Evolutionary conservation across 169 alveolate genomes (phyloP), one percentile per base, ranked within the genome.

Genomic region (Ichthyophthirius multifiliis): DNA sequence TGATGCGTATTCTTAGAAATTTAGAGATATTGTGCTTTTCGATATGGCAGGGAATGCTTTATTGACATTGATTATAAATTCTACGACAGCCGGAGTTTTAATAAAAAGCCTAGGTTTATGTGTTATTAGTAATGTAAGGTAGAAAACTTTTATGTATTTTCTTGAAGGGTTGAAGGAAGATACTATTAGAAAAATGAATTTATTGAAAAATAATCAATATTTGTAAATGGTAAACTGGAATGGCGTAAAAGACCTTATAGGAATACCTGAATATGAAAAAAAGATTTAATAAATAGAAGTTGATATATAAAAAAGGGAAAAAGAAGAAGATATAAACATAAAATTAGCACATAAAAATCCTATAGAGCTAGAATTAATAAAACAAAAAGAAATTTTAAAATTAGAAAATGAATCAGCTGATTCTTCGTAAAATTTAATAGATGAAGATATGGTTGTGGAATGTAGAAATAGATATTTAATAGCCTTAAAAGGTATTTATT

Each of bases 11-110:
- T 34, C 63, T 5, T 27, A 45, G 13, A 47, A 77, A 44, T 46
- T 79, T 23, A 71, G 79, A 47, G 88, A 84, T 37, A 62, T 85
- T n/a, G 75, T 80, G 3, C 15, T 85, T 10, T 89, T 85, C 75
- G 91, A 83, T 45, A 77, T 76, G 43, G 79, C 85, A 27, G 91
- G 94, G 9, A 74, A 75, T 44, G 89, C 91, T 10, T 46, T 78
- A 39, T 31, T 87, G 18, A 85, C 94, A 5, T 71, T 89, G 45
- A 30, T 82, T 9, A 76, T 85, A 1, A 85, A 82, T 47, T 90
- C 89, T 10, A 65, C 89, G 5, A 82, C 89, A 15, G 48, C 75
- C 15, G 77, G 82, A 18, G 75, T 74, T 30, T 64, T 88, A 27
- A 71, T 84, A 2, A 67, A 39, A 47, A 62, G 43, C 10, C 64